A percentile compares a stretch with the other conserved stretches of the same genome.
Conservation (phyloP, 306 rosid genomes). For the Acacia melanoxylon region DNA sequence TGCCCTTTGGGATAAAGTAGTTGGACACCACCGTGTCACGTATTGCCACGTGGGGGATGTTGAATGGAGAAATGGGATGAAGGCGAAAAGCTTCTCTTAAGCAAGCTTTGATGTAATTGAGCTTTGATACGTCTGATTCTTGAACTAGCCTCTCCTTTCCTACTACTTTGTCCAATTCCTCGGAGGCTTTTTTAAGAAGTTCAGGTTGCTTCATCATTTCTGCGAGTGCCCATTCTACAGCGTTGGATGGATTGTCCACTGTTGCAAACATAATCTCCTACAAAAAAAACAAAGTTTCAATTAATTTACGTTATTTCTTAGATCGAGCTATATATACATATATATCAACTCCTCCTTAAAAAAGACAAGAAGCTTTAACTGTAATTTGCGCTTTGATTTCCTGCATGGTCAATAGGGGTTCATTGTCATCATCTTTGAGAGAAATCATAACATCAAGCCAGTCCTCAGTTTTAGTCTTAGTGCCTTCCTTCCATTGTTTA, state of each 20-base stretch:
- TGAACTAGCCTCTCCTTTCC: conserved; percentile 37
- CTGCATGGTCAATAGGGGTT: conserved; percentile 25
- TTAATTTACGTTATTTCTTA: not conserved
- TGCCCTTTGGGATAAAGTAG: conserved; percentile 51
- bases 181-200: conserved; percentile 27
- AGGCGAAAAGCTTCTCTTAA: conserved; percentile 46
- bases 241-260: conserved; percentile 45
- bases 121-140: conserved; percentile 47
- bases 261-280: conserved; percentile 43
- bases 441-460: conserved; percentile 49
- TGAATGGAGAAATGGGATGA: conserved; percentile 48
- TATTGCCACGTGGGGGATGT: conserved; percentile 39
- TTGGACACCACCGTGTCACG: conserved; percentile 26
- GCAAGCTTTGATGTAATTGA: conserved; percentile 46
- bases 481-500: conserved; percentile 37
- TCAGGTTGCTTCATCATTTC: conserved; percentile 48
- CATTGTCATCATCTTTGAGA: conserved; percentile 25
- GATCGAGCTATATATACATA: not conserved
- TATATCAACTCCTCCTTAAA: not conserved
- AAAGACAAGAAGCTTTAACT: conserved; percentile 19
- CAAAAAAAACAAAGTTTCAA: not conserved
- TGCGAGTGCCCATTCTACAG: conserved; percentile 45
- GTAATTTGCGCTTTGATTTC: conserved; percentile 51
- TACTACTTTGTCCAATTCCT: conserved; percentile 42
- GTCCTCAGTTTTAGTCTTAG: conserved; percentile 33